Evolutionary conservation across 2,329 filamentous ascomycete species (phyloP), one percentile per base, ranked within the genome.

Genomic region (Fusarium burgessii): DNA sequence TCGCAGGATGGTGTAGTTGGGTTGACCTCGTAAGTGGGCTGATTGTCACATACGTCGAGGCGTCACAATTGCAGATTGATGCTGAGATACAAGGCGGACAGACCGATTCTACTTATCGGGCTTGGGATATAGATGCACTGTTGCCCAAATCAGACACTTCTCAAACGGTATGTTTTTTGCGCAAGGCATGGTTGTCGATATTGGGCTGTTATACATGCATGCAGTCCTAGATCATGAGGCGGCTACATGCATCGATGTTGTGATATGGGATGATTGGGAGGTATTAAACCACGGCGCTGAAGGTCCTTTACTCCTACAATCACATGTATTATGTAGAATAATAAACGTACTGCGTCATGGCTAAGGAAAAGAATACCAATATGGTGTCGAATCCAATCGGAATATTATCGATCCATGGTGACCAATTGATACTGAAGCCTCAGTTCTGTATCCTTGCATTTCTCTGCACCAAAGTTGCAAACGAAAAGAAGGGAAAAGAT

Each of bases 391-490:
- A 36, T 29, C 65, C 65, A 71, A 71, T 70, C 69, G 69, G 69
- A 72, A 52, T 23, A 72, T 71, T 71, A 70, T 62, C 51, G 56
- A 70, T 62, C 41, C 51, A 36, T 55, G 36, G 50, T 58, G 38
- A 42, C 65, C 60, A 71, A 72, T 71, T 55, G 65, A 71, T 70
- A 35, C 45, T 50, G 43, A 55, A 72, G 59, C 64, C 58, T 66
- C 35, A 46, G 50, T 62, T 55, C 50, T 45, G 43, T 20, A 52
- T 54, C 46, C 36, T 54, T 35, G 52, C 41, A 54, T 25, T 43
- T 40, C 29, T 43, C 23, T 32, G 35, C 29, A 41, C 49, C 47
- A 45, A 23, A 29, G 29, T 29, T 29, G 29, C 49, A 43, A 47
- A 20, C 18, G 29, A 8, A 14, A 49, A 18, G 25, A 66, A 49